Percentiles rank a stretch among this genome's conserved stretches.
Conservation (phyloP, 805 yeast genomes). For the Yarrowia deformans region DNA sequence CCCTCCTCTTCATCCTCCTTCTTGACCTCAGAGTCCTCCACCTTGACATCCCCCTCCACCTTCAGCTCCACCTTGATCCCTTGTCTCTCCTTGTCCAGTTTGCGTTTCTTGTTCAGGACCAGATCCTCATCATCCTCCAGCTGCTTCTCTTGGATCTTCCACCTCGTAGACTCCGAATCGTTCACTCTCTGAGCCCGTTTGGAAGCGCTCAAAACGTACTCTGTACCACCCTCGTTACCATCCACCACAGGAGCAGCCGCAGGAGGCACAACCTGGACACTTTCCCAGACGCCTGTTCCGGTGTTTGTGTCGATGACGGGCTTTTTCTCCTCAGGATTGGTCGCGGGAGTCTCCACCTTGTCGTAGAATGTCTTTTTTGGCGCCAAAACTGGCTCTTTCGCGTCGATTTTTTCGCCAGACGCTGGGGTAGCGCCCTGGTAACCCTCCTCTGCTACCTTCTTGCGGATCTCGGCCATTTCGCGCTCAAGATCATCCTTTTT, state of each 20-base stretch:
- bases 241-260: constrained; percentile 13
- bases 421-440: background rate
- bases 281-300: constrained; percentile 23
- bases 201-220: constrained; percentile 23
- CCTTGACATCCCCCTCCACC: constrained; percentile 2
- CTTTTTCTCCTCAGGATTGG: background rate
- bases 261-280: constrained; percentile 3
- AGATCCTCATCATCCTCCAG: constrained; percentile 41
- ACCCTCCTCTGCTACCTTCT: constrained; percentile 4
- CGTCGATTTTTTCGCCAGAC: background rate
- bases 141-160: constrained; percentile 43
- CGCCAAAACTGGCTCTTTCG: background rate
- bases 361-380: constrained; percentile 22
- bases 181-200: constrained; percentile 21
- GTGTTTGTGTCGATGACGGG: constrained; percentile 16
- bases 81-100: background rate
- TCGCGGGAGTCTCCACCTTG: background rate
- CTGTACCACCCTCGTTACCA: background rate
- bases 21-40: background rate
- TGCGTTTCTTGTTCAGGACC: constrained; percentile 22
- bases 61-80: constrained; percentile 18
- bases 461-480: constrained; percentile 17
- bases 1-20: constrained; percentile 27
- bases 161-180: background rate
- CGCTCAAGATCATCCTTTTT: constrained; percentile 23